Evolutionary conservation across 1,284 basidiomycete species (phyloP), one percentile per base, ranked within the genome.

Genomic region (Apiotrichum montevideense): DNA sequence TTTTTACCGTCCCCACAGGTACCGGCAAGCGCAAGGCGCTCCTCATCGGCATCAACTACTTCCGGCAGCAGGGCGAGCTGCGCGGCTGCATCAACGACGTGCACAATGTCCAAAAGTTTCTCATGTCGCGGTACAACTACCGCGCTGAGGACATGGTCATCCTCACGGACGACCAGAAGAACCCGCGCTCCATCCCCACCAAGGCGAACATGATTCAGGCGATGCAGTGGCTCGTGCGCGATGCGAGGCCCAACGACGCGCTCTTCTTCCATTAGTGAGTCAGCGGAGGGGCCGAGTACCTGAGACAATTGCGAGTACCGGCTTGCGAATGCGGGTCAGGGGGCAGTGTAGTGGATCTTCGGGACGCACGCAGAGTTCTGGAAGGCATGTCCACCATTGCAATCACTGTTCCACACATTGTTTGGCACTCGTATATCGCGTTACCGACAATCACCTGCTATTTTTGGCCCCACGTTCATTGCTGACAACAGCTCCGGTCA

Each of bases 41-140:
- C 11, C 61, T 70, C 29, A 69, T 72, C 29, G 73, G 74, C 8
- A 71, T 93, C 71, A 93, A 94, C 77, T 95, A 94, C 71, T 67
- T 83, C 54, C 84, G 86, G 4, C 82, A 84, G 59, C 69, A 73
- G 2, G 80, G 78, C 7, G 83, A 85, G 66, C 77, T 95, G 40
- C 77, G 79, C 29, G 91, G 92, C 2, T 95, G 92, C 66, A 89
- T 93, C 74, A 93, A 95, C 71, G 92, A 96, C 66, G 90, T 84
- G 0, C 77, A 80, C 46, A 92, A 92, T 69, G 83, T 95, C 55
- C 79, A 84, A 65, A 68, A 78, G 6, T 94, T 94, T 78, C 77
- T 94, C 35, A 80, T 80, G 86, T 86, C 78, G 35, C 76, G 82
- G 10, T 90, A 81, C 73, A 81, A 83, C 11, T 96, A 94, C 75